Conservation (phyloP, 495 filamentous ascomycete species). For the Penicillium pancosmium region DNA sequence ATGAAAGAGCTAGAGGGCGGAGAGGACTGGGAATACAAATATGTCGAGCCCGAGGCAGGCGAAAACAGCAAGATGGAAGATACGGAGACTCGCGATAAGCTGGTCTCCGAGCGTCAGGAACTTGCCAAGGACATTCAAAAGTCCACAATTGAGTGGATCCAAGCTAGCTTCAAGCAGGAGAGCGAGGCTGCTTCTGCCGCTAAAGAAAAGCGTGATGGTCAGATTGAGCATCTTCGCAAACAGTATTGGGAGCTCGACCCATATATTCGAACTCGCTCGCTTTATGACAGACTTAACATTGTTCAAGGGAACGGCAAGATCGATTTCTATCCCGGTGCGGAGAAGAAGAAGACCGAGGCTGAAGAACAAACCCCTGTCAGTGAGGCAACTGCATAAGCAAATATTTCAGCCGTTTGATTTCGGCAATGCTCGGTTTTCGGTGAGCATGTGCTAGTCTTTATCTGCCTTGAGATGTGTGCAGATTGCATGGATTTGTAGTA, state of each 20-base stretch:
- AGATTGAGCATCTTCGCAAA: conserved; percentile 63
- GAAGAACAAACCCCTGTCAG: conserved; percentile 20
- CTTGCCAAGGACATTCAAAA: conserved; percentile 72
- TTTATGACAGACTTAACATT: conserved; percentile 76
- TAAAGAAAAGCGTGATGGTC: conserved; percentile 56
- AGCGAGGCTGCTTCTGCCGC: conserved; percentile 48
- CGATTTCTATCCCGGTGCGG: conserved; percentile 62
- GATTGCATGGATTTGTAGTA: conserved; percentile 15
- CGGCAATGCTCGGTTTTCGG: background rate
- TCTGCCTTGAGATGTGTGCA: background rate
- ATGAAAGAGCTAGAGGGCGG: conserved; percentile 77
- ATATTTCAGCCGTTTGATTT: background rate
- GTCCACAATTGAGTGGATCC: conserved; percentile 71
- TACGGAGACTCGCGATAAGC: conserved; percentile 57
- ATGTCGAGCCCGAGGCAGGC: conserved; percentile 67
- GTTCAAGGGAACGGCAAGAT: conserved; percentile 66
- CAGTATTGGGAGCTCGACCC: conserved; percentile 88
- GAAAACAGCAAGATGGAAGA: conserved; percentile 78
- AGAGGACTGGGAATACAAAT: conserved; percentile 80
- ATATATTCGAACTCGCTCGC: conserved; percentile 69
- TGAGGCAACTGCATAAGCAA: background rate
- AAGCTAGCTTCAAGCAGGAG: conserved; percentile 50
- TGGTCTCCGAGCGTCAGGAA: conserved; percentile 60
- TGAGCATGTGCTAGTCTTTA: conserved; percentile 4
- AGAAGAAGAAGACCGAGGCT: conserved; percentile 37